Base-by-base conservation (phyloP, 106 monocot genomes). In the Cymbidium sinense region DNA sequence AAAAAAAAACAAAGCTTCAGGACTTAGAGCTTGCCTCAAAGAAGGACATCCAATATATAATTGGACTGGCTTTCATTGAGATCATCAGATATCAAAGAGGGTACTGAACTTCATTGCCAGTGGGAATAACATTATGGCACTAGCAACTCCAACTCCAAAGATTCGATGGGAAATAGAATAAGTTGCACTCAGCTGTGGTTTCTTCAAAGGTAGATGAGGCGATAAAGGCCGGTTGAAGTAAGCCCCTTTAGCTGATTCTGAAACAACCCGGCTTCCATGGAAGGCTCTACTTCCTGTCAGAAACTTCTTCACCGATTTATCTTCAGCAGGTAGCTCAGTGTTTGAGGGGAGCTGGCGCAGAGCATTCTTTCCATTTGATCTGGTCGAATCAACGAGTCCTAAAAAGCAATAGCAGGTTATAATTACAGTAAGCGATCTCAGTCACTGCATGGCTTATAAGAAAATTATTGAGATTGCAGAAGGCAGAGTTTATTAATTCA, bases 151-250 rank as follows among this genome's bases (percentile, higher is more conserved):
- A 55, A 58, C 84, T 23, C 91, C 84, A 44, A 88, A 86, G 44
- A 88, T 91, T 23, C 89, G 84, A 73, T 91, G 91, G 7, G 91
- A 91, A 41, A 91, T 91, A 7, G 91, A 91, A 37, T 84, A 91
- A 15, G 91, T 86, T 7, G 91, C 91, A 55, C 83, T 78, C 43
- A 91, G 70, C 78, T 91, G 91, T 34, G 91, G 88, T 79, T 91
- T 91, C 83, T 91, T 91, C 35, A 89, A 30, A 52, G 84, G 85
- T 33, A 91, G 81, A 81, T 91, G 89, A 54, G 91, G 86, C n/a
- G 91, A 92, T 34, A 92, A 76, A 44, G 91, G 91, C 17, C 91
- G 89, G 62, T 92, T 92, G 20, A 81, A 54, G 28, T 58, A 75
- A 33, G 74, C 78, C 52, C 52, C 88, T 55, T 82, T 88, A 25